phyloP scores from a whole-genome alignment of 2,329 filamentous ascomycete genomes.

The Metarhizium sp. region DNA sequence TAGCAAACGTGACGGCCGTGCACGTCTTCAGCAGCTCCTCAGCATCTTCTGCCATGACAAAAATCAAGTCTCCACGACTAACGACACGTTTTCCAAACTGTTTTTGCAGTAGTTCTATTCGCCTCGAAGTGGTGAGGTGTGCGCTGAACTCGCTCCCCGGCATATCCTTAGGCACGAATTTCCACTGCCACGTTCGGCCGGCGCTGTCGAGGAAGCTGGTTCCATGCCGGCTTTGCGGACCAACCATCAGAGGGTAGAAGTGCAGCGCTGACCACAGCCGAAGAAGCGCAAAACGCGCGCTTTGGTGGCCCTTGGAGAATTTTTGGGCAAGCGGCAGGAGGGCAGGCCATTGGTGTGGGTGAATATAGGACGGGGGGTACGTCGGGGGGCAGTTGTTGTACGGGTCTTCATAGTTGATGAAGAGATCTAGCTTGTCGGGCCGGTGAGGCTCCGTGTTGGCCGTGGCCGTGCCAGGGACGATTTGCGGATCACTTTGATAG shows the following conservation, averaged over 20 bases:
- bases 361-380: constrained; percentile 7
- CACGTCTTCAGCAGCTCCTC: constrained; percentile 14
- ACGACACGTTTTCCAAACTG: constrained; percentile 13
- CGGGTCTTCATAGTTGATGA: constrained; percentile 18
- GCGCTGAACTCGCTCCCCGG: constrained; percentile 15
- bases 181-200: constrained; percentile 17
- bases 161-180: constrained; percentile 20
- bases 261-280: constrained; percentile 19
- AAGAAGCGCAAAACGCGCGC: constrained; percentile 16
- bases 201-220: constrained; percentile 17
- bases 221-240: constrained; percentile 8
- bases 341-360: constrained; percentile 13
- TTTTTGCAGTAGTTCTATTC: constrained; percentile 10
- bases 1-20: constrained; percentile 16
- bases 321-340: constrained; percentile 11
- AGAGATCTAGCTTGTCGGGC: constrained; percentile 15
- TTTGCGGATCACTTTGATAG: constrained; percentile 10
- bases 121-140: constrained; percentile 6
- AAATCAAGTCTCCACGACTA: constrained; percentile 15
- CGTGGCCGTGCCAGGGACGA: constrained; percentile 13
- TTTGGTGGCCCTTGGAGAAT: constrained; percentile 6
- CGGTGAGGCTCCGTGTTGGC: constrained; percentile 17
- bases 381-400: constrained; percentile 7
- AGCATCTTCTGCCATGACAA: constrained; percentile 16
- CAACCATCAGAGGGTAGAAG: constrained; percentile 20